These are phyloP conservation scores for Xylaria longipes DNA, from an alignment of 495 filamentous ascomycete genomes.

Conservation along the genomic window DNA sequence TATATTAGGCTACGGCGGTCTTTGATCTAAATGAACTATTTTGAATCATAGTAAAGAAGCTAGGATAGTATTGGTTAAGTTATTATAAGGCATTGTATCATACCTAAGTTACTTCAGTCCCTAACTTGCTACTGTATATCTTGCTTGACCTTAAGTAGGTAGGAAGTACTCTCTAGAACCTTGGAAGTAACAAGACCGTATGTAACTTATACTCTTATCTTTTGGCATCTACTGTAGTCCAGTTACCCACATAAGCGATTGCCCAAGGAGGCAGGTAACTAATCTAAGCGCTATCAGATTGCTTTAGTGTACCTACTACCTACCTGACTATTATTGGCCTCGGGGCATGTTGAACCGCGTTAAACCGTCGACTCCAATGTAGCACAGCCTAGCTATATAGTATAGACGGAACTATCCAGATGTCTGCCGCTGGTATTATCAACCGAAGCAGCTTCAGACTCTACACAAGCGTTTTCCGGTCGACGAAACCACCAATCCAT, in stretches of 20 bases:
- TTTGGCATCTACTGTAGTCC: no score
- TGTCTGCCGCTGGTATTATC: constrained; percentile 3
- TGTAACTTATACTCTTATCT: no score
- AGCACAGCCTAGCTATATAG: neutral
- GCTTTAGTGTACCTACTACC: no score
- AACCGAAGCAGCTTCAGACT: constrained; percentile 9
- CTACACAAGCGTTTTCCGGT: neutral
- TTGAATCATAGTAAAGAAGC: no score
- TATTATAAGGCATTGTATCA: neutral
- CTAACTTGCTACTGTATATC: no score
- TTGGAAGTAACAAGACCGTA: no score
- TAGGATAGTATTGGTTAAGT: neutral
- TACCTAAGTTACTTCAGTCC: neutral
- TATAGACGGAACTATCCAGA: neutral
- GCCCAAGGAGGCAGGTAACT: neutral
- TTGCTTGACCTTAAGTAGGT: no score
- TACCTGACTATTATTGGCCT: no score
- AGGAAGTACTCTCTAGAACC: no score
- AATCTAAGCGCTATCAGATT: neutral
- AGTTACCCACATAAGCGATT: neutral
- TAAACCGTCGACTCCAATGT: constrained; percentile 6
- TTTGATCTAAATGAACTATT: neutral
- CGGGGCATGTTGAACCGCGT: constrained; percentile 17
- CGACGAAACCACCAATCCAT: neutral
- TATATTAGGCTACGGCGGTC: neutral